Evolutionary conservation across 805 yeast species (phyloP).

Genomic region (Yarrowia alimentaria): DNA sequence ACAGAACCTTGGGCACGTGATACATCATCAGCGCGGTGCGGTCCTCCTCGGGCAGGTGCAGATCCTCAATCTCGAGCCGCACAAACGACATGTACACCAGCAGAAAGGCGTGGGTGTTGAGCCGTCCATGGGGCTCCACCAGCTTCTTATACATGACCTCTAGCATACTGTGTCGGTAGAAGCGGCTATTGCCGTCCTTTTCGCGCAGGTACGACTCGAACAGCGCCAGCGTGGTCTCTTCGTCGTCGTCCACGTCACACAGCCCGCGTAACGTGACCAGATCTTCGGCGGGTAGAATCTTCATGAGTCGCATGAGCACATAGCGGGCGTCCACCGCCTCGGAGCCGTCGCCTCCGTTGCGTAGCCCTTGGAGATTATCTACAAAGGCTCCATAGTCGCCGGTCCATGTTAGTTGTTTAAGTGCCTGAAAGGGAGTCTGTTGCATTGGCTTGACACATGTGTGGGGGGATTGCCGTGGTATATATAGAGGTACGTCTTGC

Average conservation of each 20-base stretch:
- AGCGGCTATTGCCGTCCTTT: conserved; percentile 18
- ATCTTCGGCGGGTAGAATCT: conserved; percentile 19
- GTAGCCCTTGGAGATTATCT: conserved; percentile 22
- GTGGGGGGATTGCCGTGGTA: too few species aligned
- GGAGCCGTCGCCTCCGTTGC: neutral
- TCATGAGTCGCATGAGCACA: conserved; percentile 22
- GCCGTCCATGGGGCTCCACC: conserved; percentile 19
- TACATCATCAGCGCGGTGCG: conserved; percentile 12
- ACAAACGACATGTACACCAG: conserved; percentile 21
- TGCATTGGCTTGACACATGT: neutral
- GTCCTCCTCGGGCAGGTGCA: conserved; percentile 15
- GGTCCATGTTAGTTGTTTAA: conserved; percentile 25
- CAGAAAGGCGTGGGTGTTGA: conserved; percentile 18
- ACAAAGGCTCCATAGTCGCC: conserved; percentile 26
- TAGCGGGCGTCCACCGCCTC: conserved; percentile 19
- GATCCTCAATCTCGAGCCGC: conserved; percentile 21
- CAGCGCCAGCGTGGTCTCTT: conserved; percentile 12
- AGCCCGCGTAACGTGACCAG: conserved; percentile 12
- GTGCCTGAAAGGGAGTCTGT: conserved; percentile 25
- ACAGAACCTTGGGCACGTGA: conserved; percentile 7
- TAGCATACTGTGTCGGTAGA: conserved; percentile 15
- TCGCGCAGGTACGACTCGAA: conserved; percentile 17
- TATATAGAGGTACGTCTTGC: too few species aligned
- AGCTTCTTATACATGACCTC: conserved; percentile 21
- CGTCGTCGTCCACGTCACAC: conserved; percentile 23